Evolutionary conservation across 2,329 filamentous ascomycete genomes (phyloP).

Genomic region (Furcasterigmium furcatum): DNA sequence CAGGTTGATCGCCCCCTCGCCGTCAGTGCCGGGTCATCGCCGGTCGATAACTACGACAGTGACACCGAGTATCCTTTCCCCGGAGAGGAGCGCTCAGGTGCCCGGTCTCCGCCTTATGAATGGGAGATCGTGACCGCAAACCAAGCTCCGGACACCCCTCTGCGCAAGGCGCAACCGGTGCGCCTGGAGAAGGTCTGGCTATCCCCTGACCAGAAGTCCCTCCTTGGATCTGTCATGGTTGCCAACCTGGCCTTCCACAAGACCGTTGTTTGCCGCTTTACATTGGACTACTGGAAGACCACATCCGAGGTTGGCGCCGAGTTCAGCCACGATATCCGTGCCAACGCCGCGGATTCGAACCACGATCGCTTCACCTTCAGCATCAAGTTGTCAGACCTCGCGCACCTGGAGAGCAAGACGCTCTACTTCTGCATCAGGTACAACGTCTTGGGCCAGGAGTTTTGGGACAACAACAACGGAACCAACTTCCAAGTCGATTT

Average conservation of each 20-base stretch:
- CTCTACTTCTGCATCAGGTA: slow-evolving; percentile 92
- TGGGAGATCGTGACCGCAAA: slow-evolving; percentile 87
- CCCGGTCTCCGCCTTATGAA: slow-evolving; percentile 58
- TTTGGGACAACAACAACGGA: slow-evolving; percentile 89
- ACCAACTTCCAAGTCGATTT: slow-evolving; percentile 96
- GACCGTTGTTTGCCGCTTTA: slow-evolving; percentile 86
- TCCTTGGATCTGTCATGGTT: slow-evolving; percentile 81
- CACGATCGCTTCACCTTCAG: slow-evolving; percentile 91
- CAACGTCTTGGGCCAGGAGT: slow-evolving; percentile 76
- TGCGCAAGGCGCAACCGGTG: slow-evolving; percentile 65
- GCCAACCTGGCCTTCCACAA: slow-evolving; percentile 91
- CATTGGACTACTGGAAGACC: slow-evolving; percentile 97
- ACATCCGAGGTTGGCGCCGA: slow-evolving; percentile 93
- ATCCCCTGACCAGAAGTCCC: slow-evolving; percentile 79
- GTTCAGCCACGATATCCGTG: slow-evolving; percentile 62
- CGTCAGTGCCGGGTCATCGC: slow-evolving; percentile 91
- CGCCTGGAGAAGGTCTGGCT: slow-evolving; percentile 83
- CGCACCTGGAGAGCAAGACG: slow-evolving; percentile 89
- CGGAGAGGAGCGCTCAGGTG: slow-evolving; percentile 37
- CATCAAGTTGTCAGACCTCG: slow-evolving; percentile 87
- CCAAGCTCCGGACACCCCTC: slow-evolving; percentile 50
- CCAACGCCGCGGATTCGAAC: slow-evolving; percentile 68
- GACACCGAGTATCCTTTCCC: slow-evolving; percentile 88
- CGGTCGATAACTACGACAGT: slow-evolving; percentile 82
- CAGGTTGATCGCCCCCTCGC: slow-evolving; percentile 93